Conservation (phyloP, 169 alveolate genomes). For the Ichthyophthirius multifiliis region DNA sequence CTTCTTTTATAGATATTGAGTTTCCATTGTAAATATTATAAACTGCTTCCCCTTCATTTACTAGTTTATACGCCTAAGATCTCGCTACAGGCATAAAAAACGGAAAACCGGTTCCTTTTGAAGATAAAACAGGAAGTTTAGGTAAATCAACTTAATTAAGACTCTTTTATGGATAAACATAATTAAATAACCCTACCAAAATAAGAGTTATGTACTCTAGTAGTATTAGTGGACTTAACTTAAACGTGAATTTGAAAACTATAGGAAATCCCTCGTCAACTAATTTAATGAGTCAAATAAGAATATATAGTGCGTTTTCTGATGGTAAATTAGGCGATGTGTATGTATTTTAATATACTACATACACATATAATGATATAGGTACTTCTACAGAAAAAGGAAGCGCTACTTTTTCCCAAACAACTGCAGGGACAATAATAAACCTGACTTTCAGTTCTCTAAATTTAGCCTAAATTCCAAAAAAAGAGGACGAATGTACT, state of each 20-base stretch:
- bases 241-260: neutral
- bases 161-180: neutral
- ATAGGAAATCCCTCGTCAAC: neutral
- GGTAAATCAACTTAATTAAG: neutral
- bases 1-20: neutral
- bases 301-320: neutral
- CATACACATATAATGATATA: too few relatives aligned
- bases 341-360: neutral
- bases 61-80: neutral
- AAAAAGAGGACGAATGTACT: too few relatives aligned
- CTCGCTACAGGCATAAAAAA: neutral
- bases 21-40: neutral
- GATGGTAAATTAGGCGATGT: neutral
- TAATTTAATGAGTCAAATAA: neutral
- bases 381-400: too few relatives aligned
- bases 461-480: too few relatives aligned
- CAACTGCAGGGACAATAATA: too few relatives aligned
- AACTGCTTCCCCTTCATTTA: neutral
- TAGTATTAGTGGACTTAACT: neutral
- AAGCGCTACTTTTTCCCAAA: too few relatives aligned
- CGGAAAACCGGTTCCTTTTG: neutral
- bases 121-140: neutral
- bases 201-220: neutral
- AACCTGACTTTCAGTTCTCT: too few relatives aligned
- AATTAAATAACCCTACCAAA: neutral